A percentile compares a stretch with the other conserved stretches of the same genome.
phyloP scores from a whole-genome alignment of 805 yeast genomes.

The Metschnikowia continentalis region DNA sequence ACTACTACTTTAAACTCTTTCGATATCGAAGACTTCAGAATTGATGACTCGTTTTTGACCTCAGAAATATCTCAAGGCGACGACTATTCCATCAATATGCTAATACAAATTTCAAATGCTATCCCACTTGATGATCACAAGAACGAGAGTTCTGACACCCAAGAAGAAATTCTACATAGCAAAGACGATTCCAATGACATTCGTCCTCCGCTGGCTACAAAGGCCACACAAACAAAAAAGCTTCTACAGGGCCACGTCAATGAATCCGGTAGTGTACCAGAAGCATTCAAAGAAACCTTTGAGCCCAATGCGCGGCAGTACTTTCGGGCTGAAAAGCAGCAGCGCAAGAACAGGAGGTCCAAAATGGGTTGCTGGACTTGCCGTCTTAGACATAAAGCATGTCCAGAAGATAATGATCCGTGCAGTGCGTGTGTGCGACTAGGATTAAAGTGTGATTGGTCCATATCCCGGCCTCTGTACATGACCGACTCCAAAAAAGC shows the following conservation, averaged over 20 bases:
- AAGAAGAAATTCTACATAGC: not conserved
- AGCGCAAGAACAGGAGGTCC: conserved; percentile 6
- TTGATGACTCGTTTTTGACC: conserved; percentile 7
- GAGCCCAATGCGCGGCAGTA: not conserved
- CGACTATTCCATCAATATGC: conserved; percentile 6
- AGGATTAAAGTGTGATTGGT: conserved; percentile 13
- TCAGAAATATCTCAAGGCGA: conserved; percentile 7
- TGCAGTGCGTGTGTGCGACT: conserved; percentile 16
- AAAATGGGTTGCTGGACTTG: conserved; percentile 20
- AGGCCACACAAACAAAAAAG: not conserved
- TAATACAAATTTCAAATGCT: conserved; percentile 3
- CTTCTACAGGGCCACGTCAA: not conserved
- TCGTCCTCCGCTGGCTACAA: not conserved
- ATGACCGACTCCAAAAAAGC: conserved; percentile 10
- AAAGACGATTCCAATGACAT: not conserved
- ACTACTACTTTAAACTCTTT: not conserved
- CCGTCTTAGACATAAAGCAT: conserved; percentile 18
- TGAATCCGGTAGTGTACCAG: not conserved
- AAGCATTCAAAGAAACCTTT: not conserved
- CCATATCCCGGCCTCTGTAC: conserved; percentile 13
- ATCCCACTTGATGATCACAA: not conserved
- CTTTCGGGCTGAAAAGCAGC: not conserved
- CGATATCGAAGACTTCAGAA: not conserved
- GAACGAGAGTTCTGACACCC: not conserved
- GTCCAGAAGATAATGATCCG: conserved; percentile 16